These are phyloP conservation scores for Eucalyptus decipiens DNA, from an alignment of 345 rosid genomes.

Conservation along the genomic window DNA sequence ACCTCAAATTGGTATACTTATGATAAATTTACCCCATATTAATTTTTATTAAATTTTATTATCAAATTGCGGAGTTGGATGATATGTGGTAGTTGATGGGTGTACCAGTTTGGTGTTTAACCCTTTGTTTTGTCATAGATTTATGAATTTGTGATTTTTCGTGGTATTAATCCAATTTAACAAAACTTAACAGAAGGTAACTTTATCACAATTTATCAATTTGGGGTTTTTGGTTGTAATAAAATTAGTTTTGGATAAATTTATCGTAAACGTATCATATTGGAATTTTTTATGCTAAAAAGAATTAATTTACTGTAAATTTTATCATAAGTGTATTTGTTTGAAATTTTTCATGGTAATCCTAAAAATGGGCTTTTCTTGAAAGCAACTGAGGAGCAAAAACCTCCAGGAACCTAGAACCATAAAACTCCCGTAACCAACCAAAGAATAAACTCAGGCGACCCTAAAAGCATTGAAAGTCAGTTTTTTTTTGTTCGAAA, in stretches of 20 bases:
- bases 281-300: no score
- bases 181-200: accelerated
- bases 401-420: constrained; percentile 74
- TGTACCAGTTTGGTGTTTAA: no score
- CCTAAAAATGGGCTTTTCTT: constrained; percentile 44
- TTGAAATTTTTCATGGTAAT: background rate
- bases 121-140: accelerated
- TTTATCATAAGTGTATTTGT: accelerated
- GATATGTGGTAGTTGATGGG: accelerated
- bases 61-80: accelerated
- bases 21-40: accelerated
- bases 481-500: no score
- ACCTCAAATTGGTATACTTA: accelerated
- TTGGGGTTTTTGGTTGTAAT: no score
- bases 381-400: constrained; percentile 71
- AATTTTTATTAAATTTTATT: no score
- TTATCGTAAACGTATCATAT: accelerated
- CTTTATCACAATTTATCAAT: no score
- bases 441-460: constrained; percentile 79
- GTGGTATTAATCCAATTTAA: no score
- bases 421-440: constrained; percentile 81
- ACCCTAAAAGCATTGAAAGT: constrained; percentile 10
- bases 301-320: accelerated
- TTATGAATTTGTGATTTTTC: background rate
- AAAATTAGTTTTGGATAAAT: no score